Evolutionary conservation across 805 yeast species (phyloP), one percentile per base, ranked within the genome.

Genomic region (Cyberlindnera bimundalis): DNA sequence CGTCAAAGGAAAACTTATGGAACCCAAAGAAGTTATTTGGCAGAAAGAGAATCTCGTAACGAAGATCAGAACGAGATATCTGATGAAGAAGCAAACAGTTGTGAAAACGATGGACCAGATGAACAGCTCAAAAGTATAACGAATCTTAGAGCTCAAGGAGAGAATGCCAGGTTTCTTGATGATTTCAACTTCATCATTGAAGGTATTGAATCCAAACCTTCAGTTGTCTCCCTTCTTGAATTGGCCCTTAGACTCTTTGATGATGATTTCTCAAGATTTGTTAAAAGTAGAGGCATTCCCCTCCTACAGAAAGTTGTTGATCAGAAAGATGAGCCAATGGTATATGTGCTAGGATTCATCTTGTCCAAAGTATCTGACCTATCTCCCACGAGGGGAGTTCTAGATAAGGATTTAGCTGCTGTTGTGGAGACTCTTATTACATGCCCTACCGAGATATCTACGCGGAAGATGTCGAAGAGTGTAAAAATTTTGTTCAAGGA

Each of bases 141-240:
- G 6, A 59, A 59, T 27, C 51, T 66, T 16, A 53, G 60, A 29
- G 57, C 59, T 2, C 56, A 60, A 40, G 76, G 76, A 3, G 56
- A 57, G 18, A 53, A 54, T 13, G 43, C 62, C 2, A 61, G 63
- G 39, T 60, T 49, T 33, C 51, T 52, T 31, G 68, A 67, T 37
- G 70, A 68, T 24, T 43, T 62, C 25, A 65, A 56, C n/a, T 66
- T 65, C 39, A 37, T 67, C 6, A 26, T 58, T 2, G 59, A 53
- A 11, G 57, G 53, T 1, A 40, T 52, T 11, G 37, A 55, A 1
- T 33, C 52, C 2, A 40, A 41, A 6, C 50, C 46, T 4, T 42
- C 58, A 18, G 34, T 48, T 3, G 32, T 45, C 4, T 29, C 43
- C 0, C 14, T 64, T 1, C 26, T 64, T 6, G 68, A 66, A 9